Conservation (phyloP, 495 filamentous ascomycete genomes). For the Penicillium macrosclerotiorum region DNA sequence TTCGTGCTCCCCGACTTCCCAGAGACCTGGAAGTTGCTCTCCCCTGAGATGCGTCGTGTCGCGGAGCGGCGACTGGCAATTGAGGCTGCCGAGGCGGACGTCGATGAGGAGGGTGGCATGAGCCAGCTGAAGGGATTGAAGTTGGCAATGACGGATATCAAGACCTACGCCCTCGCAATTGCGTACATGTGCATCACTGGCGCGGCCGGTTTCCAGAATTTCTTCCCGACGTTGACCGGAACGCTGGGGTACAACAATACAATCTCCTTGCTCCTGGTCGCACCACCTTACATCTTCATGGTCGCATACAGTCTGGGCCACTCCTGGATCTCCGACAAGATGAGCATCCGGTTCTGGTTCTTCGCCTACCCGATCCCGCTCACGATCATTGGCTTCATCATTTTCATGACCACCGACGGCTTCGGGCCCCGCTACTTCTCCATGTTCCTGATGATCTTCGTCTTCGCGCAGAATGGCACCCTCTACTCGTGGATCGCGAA, state of each 20-base stretch:
- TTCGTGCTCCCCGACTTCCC: slow-evolving; percentile 51
- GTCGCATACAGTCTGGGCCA: slow-evolving; percentile 47
- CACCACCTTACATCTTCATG: slow-evolving; percentile 57
- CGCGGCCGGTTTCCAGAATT: slow-evolving; percentile 54
- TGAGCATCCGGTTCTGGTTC: slow-evolving; percentile 51
- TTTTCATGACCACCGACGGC: slow-evolving; percentile 47
- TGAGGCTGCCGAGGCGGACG: slow-evolving; percentile 47
- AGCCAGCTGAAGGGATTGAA: slow-evolving; percentile 50
- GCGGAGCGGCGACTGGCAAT: slow-evolving; percentile 49
- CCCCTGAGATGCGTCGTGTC: slow-evolving; percentile 47
- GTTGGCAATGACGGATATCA: slow-evolving; percentile 50
- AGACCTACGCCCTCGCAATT: slow-evolving; percentile 48
- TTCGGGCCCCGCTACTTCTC: slow-evolving; percentile 54
- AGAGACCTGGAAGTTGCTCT: slow-evolving; percentile 45
- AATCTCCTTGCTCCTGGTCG: slow-evolving; percentile 49
- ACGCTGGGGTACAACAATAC: slow-evolving; percentile 41
- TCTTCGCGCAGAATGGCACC: slow-evolving; percentile 52
- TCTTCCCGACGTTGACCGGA: slow-evolving; percentile 49
- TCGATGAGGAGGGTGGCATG: slow-evolving; percentile 48
- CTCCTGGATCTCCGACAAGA: slow-evolving; percentile 44
- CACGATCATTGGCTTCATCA: slow-evolving; percentile 48
- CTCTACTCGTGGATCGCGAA: slow-evolving; percentile 56
- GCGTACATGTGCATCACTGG: slow-evolving; percentile 53
- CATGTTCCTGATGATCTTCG: slow-evolving; percentile 54
- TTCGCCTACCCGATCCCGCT: slow-evolving; percentile 50